These are phyloP conservation scores for Lycium barbarum DNA, from an alignment of 257 asterid species.

Conservation along the genomic window DNA sequence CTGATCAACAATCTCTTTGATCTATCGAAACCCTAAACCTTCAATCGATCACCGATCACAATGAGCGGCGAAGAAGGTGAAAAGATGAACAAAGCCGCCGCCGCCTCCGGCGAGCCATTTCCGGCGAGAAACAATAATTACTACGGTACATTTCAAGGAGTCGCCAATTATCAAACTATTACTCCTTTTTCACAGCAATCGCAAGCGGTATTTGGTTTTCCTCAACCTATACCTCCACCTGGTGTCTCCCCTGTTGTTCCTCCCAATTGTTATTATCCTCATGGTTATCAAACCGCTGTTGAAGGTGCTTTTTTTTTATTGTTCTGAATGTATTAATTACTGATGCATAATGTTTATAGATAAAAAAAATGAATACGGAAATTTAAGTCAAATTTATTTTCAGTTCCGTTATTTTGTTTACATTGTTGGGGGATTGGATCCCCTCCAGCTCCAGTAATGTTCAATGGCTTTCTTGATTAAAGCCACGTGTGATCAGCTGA, in stretches of 20 bases:
- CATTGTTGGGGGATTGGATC: background rate
- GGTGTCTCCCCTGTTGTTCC: constrained; percentile 40
- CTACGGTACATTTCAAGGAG: constrained; percentile 94
- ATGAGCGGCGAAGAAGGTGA: constrained; percentile 61
- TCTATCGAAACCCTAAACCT: constrained; percentile 17
- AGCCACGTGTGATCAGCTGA: too few relatives aligned
- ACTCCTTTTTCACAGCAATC: constrained; percentile 46
- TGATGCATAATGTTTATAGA: background rate
- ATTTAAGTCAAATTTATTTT: background rate
- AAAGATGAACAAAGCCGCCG: constrained; percentile 47
- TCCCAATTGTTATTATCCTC: constrained; percentile 63
- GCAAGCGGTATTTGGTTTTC: constrained; percentile 73
- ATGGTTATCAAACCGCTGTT: constrained; percentile 67
- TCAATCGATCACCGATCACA: background rate
- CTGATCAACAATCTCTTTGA: background rate
- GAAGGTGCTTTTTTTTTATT: constrained; percentile 48
- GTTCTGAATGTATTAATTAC: background rate
- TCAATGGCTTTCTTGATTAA: too few relatives aligned
- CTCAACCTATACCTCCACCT: constrained; percentile 76
- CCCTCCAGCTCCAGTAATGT: too few relatives aligned
- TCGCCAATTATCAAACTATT: constrained; percentile 62
- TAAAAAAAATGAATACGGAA: background rate
- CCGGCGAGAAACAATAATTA: constrained; percentile 54
- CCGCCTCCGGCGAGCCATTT: constrained; percentile 42
- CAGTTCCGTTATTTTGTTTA: background rate